Evolutionary conservation across 2,329 filamentous ascomycete species (phyloP), one percentile per base, ranked within the genome.

Genomic region (Epicoccum nigrum): DNA sequence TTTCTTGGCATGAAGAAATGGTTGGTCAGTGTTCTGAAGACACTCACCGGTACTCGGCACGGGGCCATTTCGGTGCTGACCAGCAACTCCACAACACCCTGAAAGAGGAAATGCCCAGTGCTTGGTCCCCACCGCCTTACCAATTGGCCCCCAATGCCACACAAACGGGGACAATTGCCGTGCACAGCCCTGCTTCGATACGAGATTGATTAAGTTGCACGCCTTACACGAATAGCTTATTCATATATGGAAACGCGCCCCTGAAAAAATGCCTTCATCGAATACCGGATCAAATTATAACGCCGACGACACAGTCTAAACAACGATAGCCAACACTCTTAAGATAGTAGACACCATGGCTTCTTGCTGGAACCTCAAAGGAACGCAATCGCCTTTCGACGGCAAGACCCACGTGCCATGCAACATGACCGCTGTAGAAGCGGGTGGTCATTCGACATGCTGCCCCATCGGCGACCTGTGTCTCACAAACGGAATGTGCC

Each of bases 401-500:
- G 28, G 21, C 12, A 21, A 27, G 9, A 20, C 27, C 8, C 23
- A 49, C 8, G 41, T 51, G 9, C 53, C 56, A 13, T 59, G 54
- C 33, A 48, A 59, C 20, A 40, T 41, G 31, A 55, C 51, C 19
- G 53, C 53, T 23, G 31, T 54, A 7, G 38, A 45, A 16, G 37
- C 47, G 8, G 54, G 54, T 19, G 43, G 39, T 6, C 54, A 57
- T 25, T 50, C 50, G 11, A 33, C 47, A 31, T 59, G 54, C 32
- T 59, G 51, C 17, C 19, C 35, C 4, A 27, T 46, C 2, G 47
- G 48, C 4, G 54, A 56, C 37, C 30, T 45, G 7, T 57, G 56
- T 25, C 39, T 57, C n/a, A 53, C 50, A 3, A 59, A 57, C 21
- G 56, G 54, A 4, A 30, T 59, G 16, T 56, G 54, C 35, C 47